Evolutionary conservation across 495 filamentous ascomycete genomes (phyloP).

Genomic region (Penicillium verhagenii): DNA sequence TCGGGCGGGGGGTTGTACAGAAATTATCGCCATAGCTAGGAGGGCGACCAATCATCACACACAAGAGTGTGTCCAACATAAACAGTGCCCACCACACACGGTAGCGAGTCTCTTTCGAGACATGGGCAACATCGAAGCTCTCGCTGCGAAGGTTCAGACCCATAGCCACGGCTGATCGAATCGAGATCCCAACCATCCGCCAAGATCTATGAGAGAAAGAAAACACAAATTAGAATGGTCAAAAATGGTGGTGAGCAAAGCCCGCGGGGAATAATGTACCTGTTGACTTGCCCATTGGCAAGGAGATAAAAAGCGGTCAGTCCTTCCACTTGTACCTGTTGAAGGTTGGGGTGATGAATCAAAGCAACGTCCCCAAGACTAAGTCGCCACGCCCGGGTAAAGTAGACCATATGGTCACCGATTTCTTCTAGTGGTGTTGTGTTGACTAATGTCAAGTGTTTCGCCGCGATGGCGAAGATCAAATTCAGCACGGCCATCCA

Average conservation of each 20-base stretch:
- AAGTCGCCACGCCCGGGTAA: constrained; percentile 57
- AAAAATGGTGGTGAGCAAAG: neutral
- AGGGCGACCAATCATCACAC: constrained; percentile 60
- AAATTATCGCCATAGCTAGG: constrained; percentile 50
- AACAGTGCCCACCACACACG: constrained; percentile 55
- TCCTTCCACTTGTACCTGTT: constrained; percentile 58
- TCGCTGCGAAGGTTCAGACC: constrained; percentile 63
- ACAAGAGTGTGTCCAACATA: constrained; percentile 55
- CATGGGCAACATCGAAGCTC: constrained; percentile 41
- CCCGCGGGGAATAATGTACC: constrained; percentile 37
- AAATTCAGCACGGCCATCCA: constrained; percentile 64
- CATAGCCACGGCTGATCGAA: constrained; percentile 57
- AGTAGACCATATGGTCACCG: constrained; percentile 54
- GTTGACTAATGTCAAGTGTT: constrained; percentile 43
- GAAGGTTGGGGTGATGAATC: constrained; percentile 54
- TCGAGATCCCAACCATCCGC: constrained; percentile 57
- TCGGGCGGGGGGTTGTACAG: constrained; percentile 54
- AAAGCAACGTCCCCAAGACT: constrained; percentile 47
- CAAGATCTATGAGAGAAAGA: constrained; percentile 45
- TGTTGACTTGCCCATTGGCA: constrained; percentile 56
- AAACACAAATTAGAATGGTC: neutral
- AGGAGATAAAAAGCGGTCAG: constrained; percentile 60
- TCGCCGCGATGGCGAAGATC: constrained; percentile 63
- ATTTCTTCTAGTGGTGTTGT: constrained; percentile 34
- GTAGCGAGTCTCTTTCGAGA: constrained; percentile 47